phyloP scores from a whole-genome alignment of 1,284 basidiomycete species.

The Pseudozyma flocculosa region DNA sequence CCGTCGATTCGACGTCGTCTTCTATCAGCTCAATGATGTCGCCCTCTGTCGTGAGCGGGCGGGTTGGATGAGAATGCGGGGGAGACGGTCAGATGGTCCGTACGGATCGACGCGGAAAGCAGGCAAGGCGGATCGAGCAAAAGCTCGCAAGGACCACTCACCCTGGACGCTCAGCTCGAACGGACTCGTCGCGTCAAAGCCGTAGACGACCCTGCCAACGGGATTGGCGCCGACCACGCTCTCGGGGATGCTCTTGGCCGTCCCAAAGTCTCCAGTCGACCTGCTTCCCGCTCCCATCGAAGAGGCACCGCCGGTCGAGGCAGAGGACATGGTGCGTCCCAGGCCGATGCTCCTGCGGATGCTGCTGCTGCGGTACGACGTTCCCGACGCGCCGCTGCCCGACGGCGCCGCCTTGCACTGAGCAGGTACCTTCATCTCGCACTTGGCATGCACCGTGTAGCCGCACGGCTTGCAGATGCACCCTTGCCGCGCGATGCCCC shows the following conservation, averaged over 20 bases:
- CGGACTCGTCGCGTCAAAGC: conserved; percentile 36
- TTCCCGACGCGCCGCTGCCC: not conserved
- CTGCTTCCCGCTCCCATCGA: not conserved
- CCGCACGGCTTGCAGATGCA: conserved; percentile 44
- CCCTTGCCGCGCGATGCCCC: conserved; percentile 40
- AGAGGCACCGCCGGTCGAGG: no score
- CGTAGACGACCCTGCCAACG: conserved; percentile 21
- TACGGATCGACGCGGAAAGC: no score
- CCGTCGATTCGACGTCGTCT: conserved; percentile 32
- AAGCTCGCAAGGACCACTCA: not conserved
- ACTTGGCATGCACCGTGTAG: conserved; percentile 43
- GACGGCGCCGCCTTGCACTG: conserved; percentile 30
- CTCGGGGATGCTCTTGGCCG: not conserved
- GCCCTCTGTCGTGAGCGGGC: conserved; percentile 13
- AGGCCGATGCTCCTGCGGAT: not conserved
- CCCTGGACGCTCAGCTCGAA: conserved; percentile 32
- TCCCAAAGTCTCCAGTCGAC: not conserved
- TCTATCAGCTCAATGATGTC: conserved; percentile 34
- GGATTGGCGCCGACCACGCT: not conserved
- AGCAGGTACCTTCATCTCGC: conserved; percentile 46
- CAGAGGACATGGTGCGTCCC: not conserved
- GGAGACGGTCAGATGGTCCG: no score
- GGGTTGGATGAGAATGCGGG: no score
- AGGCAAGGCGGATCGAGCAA: not conserved
- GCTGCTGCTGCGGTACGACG: not conserved